Percentiles rank a stretch among this genome's conserved stretches.
Evolutionary conservation across 208 protist species (phyloP).

Genomic region (Leptomonas pyrrhocoris): DNA sequence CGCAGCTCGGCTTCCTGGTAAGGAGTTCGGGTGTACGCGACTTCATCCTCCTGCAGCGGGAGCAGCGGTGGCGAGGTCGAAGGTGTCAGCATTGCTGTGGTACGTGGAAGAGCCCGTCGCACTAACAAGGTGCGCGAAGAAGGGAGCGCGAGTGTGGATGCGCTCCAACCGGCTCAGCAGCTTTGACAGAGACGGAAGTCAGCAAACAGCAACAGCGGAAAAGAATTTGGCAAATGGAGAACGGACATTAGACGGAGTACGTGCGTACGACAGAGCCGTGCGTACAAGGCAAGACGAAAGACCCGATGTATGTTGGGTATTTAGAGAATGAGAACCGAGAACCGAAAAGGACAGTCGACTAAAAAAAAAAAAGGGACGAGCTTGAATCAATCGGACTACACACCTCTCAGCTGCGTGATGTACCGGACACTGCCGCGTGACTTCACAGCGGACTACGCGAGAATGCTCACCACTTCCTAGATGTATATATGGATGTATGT

Average conservation of each 20-base stretch:
- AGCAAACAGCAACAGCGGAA: too few species aligned
- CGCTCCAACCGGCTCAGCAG: too few species aligned
- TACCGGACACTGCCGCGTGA: background rate
- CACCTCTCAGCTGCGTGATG: background rate
- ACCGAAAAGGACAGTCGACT: too few species aligned
- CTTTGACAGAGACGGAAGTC: too few species aligned
- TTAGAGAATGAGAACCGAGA: too few species aligned
- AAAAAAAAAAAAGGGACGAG: background rate
- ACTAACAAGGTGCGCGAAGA: background rate
- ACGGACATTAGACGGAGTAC: too few species aligned
- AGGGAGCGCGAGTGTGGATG: background rate
- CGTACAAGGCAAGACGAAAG: too few species aligned
- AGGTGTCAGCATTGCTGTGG: conserved; percentile 9
- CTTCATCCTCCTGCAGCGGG: conserved; percentile 41
- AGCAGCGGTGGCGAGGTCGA: conserved; percentile 27
- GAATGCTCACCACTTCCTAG: background rate
- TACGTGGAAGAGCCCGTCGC: background rate
- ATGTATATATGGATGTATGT: too few species aligned
- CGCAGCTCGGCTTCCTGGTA: conserved; percentile 45
- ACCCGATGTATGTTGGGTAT: too few species aligned
- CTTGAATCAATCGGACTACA: too few species aligned
- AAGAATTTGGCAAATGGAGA: too few species aligned
- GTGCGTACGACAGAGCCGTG: too few species aligned
- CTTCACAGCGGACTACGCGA: background rate
- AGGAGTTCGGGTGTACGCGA: conserved; percentile 2